phyloP scores from a whole-genome alignment of 306 rosid genomes.

The Gastrolobium bilobum region DNA sequence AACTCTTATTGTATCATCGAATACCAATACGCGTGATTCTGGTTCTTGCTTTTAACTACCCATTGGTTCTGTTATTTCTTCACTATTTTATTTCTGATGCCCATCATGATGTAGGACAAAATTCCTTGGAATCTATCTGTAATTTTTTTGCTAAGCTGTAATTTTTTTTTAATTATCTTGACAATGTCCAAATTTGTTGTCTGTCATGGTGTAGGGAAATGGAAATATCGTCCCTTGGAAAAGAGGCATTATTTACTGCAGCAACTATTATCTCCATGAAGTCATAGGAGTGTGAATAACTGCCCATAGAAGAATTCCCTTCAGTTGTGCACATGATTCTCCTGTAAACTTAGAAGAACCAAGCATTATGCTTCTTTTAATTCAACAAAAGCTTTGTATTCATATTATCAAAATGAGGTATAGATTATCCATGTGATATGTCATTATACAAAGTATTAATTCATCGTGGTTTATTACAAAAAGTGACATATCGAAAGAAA shows the following conservation, averaged over 20 bases:
- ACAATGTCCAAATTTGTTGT: constrained; percentile 24
- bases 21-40: too few relatives aligned
- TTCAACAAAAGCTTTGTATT: too few relatives aligned
- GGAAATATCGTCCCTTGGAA: constrained; percentile 68
- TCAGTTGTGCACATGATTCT: too few relatives aligned
- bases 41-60: too few relatives aligned
- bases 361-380: too few relatives aligned
- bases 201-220: constrained; percentile 60
- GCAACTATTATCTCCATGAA: constrained; percentile 67
- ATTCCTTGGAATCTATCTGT: background rate
- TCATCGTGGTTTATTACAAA: too few relatives aligned
- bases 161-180: constrained; percentile 21
- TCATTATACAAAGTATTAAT: too few relatives aligned
- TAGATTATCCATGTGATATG: too few relatives aligned
- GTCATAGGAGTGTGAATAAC: constrained; percentile 45
- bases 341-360: too few relatives aligned
- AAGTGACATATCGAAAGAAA: background rate
- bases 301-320: background rate
- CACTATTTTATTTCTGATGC: background rate
- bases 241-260: constrained; percentile 81
- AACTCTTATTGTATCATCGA: too few relatives aligned
- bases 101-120: background rate
- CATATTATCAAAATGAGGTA: too few relatives aligned
- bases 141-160: background rate
- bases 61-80: too few relatives aligned